Conservation (phyloP, 768 basidiomycete species). For the Kwoniella dendrophila region DNA sequence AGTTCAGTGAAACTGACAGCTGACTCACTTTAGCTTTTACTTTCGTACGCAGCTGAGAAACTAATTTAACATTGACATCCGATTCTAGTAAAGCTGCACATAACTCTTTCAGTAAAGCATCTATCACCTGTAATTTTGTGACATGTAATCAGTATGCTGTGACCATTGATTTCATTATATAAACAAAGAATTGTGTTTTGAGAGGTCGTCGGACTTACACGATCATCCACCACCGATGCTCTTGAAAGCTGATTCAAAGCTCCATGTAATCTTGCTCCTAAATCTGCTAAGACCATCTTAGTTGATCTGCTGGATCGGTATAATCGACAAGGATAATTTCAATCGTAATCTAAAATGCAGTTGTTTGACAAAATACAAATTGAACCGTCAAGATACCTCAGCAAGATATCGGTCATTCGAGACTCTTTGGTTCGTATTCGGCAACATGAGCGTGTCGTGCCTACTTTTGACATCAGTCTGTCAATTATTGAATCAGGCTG, state of each 20-base stretch:
- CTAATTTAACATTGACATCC: conserved; percentile 97
- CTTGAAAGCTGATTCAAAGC: conserved; percentile 87
- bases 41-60: conserved; percentile 79
- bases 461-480: too few species aligned
- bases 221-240: conserved; percentile 86
- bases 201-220: too few species aligned
- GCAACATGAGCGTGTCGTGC: neutral
- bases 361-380: neutral
- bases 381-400: conserved; percentile 1
- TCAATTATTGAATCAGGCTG: too few species aligned
- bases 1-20: neutral
- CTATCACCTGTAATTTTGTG: conserved; percentile 71
- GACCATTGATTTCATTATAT: neutral
- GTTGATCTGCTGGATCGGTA: conserved; percentile 12
- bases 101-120: conserved; percentile 91
- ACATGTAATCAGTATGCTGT: neutral
- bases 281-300: conserved; percentile 93
- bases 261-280: conserved; percentile 89
- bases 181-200: neutral
- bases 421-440: neutral
- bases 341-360: neutral
- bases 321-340: neutral
- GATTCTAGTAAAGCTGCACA: conserved; percentile 90
- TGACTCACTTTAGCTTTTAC: conserved; percentile 80
- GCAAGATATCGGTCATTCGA: conserved; percentile 4